phyloP scores from a whole-genome alignment of 805 yeast genomes.

The Kuraishia ogatae region DNA sequence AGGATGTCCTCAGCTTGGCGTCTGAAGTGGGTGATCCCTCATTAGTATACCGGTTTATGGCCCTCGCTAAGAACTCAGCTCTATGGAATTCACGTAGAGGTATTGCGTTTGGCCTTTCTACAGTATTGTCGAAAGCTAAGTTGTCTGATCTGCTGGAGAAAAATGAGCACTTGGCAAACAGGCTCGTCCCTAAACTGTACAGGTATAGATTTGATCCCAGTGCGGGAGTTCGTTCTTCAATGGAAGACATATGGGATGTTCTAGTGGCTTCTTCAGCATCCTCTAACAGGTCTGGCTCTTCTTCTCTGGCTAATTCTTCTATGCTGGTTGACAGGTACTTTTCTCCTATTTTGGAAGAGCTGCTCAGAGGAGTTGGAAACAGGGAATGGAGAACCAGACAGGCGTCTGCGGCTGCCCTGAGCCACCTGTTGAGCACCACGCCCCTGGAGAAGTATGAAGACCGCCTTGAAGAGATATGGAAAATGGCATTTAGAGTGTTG shows the following conservation, averaged over 20 bases:
- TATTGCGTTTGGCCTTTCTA: conserved; percentile 87
- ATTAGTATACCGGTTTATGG: conserved; percentile 89
- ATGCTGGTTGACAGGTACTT: conserved; percentile 45
- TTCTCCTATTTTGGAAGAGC: conserved; percentile 52
- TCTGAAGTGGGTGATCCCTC: conserved; percentile 95
- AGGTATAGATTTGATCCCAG: conserved; percentile 84
- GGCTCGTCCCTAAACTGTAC: conserved; percentile 73
- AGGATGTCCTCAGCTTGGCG: conserved; percentile 80
- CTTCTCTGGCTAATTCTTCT: conserved; percentile 35
- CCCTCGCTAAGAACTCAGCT: conserved; percentile 78
- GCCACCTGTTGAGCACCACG: conserved; percentile 59
- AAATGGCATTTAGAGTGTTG: conserved; percentile 77
- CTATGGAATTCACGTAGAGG: conserved; percentile 93
- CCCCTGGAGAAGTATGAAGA: conserved; percentile 43
- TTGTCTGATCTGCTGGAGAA: conserved; percentile 51
- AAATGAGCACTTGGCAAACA: conserved; percentile 44
- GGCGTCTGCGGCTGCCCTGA: conserved; percentile 68
- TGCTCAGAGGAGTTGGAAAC: conserved; percentile 60
- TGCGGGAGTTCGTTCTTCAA: conserved; percentile 62
- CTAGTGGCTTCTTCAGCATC: conserved; percentile 30
- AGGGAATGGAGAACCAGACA: conserved; percentile 93
- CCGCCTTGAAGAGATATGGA: conserved; percentile 66
- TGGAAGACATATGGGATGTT: conserved; percentile 84
- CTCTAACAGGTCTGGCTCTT: neutral
- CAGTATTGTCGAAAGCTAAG: conserved; percentile 71